Percentiles rank a stretch among this genome's conserved stretches.
Evolutionary conservation across 2,329 filamentous ascomycete genomes (phyloP).

Genomic region (Aspergillus brunneoviolaceus): DNA sequence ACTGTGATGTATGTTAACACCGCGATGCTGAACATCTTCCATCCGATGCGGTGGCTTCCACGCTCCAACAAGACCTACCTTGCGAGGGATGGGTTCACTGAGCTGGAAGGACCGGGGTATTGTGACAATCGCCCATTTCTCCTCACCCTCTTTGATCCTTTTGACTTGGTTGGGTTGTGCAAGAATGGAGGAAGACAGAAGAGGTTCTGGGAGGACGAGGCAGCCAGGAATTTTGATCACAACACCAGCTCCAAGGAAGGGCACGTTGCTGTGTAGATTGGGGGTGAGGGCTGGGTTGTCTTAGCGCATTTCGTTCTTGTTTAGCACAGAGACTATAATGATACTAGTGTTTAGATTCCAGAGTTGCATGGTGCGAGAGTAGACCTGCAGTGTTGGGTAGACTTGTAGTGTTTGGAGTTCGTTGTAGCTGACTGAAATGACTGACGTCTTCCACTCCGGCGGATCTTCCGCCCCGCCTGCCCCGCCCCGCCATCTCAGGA

Average conservation of each 20-base stretch:
- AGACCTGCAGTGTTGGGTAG: too few relatives aligned
- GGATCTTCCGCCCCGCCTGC: conserved; percentile 15
- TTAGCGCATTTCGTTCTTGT: neutral
- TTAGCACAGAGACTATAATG: too few relatives aligned
- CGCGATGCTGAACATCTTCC: conserved; percentile 52
- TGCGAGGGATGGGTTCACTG: conserved; percentile 52
- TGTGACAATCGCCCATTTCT: conserved; percentile 48
- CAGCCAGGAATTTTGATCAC: neutral
- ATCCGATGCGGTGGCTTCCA: conserved; percentile 53
- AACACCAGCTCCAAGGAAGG: neutral
- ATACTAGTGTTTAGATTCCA: too few relatives aligned
- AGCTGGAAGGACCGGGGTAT: conserved; percentile 52
- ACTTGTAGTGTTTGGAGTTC: too few relatives aligned
- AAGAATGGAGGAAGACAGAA: conserved; percentile 35
- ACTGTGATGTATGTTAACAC: conserved; percentile 54
- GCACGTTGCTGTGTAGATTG: neutral
- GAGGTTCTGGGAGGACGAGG: conserved; percentile 40
- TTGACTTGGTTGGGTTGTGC: conserved; percentile 42
- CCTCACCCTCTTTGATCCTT: conserved; percentile 45
- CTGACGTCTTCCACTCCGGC: conserved; percentile 16
- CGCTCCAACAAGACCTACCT: conserved; percentile 53
- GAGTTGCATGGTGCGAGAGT: too few relatives aligned
- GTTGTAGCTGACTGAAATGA: neutral
- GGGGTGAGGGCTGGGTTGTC: neutral
- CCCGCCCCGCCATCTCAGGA: conserved; percentile 11